Evolutionary conservation across 2,329 filamentous ascomycete species (phyloP), one percentile per base, ranked within the genome.

Genomic region (Colletotrichum acutatum): DNA sequence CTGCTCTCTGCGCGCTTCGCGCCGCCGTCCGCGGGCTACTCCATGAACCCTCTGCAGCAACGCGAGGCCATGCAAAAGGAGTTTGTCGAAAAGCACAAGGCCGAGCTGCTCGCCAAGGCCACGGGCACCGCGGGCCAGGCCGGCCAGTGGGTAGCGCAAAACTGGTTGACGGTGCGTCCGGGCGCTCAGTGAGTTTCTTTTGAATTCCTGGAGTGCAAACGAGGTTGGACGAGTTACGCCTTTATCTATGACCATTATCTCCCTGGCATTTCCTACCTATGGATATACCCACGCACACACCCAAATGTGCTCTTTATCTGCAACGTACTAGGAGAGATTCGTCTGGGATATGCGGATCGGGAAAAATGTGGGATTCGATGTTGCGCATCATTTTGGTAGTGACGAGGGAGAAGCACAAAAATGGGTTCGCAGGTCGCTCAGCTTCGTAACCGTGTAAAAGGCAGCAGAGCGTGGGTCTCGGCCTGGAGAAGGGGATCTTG

Each of bases 11-110:
- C 83, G 22, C 82, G 81, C 62, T 72, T 77, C 16, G 79, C 81
- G 4, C 77, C 81, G 14, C 81, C 84, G 7, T 76, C 78, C 8
- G 75, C 78, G 24, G 83, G 80, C 42, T 82, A 84, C 71, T 72
- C 82, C 1, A 78, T 84, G 72, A 85, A 84, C 67, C 85, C 86
- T n/a, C 79, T 86, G 12, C 83, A 87, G 75, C 85, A 88, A 74
- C 81, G 83, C 37, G 86, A 87, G 75, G 83, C 83, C 6, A 84
- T 86, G 82, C 84, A 86, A 72, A 84, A 83, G 74, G 82, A 86
- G 75, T 80, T 82, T 24, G 80, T 84, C 52, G 85, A 89, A 67
- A 77, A 82, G 59, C 81, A 85, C 66, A 82, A 84, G 60, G 82
- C 82, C 9, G 83, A 84, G 54, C 78, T 87, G 37, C 75, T 88